Evolutionary conservation across 73 alveolate species (phyloP), one percentile per base, ranked within the genome.

Genomic region (Urostyla sp.): DNA sequence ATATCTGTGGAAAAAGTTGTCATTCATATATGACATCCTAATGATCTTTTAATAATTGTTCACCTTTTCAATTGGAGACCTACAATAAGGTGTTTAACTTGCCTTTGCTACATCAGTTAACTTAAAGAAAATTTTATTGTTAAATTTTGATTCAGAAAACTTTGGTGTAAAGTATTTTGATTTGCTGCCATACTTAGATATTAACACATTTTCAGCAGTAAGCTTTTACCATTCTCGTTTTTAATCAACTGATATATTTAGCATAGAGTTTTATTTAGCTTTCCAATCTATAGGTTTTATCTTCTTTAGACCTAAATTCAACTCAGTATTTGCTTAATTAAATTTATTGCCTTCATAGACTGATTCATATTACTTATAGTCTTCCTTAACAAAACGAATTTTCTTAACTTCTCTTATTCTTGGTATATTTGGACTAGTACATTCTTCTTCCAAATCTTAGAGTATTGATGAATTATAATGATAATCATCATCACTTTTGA

Each of bases 271-370:
- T 38, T 37, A 48, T 24, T 63, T 63, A 7, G 44, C 3, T 43
- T 23, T 38, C 8, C 45, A 35, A 23, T 63, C 79, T 3, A 43
- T 11, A 43, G 61, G 37, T 8, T 8, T 34, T 37, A 57, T 3
- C 21, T 59, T 16, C 18, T 13, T 5, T 63, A 4, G 79, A 6
- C 20, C 37, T 43, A 11, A 63, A 40, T 7, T 63, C 60, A 10
- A 63, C 44, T 23, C 60, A n/a, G n/a, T n/a, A n/a, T n/a, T n/a
- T n/a, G n/a, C n/a, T n/a, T n/a, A n/a, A n/a, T n/a, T 63, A 38
- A 63, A 63, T 20, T 63, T 60, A 43, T 63, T 63, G 20, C 49
- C 79, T 63, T 31, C 44, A 40, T 63, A 63, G n/a, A 63, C 60
- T 43, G 37, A 24, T 15, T 43, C 18, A 1, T 18, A 35, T 3